Conservation (phyloP, 805 yeast species). For the Saturnispora bothae region DNA sequence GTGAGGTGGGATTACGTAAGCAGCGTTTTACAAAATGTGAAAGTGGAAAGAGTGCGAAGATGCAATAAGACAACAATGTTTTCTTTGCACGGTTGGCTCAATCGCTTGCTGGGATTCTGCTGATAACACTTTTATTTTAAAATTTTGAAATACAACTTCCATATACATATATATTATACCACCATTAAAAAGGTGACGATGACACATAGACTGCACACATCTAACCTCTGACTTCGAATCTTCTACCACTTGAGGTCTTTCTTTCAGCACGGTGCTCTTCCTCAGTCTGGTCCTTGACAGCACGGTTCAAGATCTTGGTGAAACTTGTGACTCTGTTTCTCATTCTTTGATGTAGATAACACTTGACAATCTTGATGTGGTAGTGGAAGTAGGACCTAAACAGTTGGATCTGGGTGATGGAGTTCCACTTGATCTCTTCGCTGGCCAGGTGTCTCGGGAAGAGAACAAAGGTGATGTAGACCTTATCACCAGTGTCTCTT, state of each 20-base stretch:
- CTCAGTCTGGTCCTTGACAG: constrained; percentile 85
- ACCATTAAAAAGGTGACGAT: no score
- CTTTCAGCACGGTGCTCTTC: constrained; percentile 41
- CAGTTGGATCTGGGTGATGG: constrained; percentile 82
- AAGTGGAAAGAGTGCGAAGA: no score
- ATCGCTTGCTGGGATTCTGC: no score
- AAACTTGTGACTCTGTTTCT: constrained; percentile 89
- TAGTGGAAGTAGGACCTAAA: constrained; percentile 97
- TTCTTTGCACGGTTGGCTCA: no score
- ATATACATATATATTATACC: no score
- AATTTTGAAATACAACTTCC: no score
- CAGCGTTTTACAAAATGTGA: no score
- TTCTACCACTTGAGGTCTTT: constrained; percentile 65
- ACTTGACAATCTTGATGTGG: constrained; percentile 97
- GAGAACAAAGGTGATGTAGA: constrained; percentile 57
- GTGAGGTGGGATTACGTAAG: no score
- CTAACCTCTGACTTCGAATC: constrained; percentile 35
- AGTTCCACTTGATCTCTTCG: constrained; percentile 61
- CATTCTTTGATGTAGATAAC: constrained; percentile 98
- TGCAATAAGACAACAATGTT: no score
- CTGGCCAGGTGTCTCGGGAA: constrained; percentile 69
- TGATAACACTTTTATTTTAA: no score
- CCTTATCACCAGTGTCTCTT: constrained; percentile 23
- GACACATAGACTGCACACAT: neutral
- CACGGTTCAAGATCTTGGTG: constrained; percentile 90